These are phyloP conservation scores for Serendipita sp. DNA, from an alignment of 768 basidiomycete genomes.

Conservation along the genomic window DNA sequence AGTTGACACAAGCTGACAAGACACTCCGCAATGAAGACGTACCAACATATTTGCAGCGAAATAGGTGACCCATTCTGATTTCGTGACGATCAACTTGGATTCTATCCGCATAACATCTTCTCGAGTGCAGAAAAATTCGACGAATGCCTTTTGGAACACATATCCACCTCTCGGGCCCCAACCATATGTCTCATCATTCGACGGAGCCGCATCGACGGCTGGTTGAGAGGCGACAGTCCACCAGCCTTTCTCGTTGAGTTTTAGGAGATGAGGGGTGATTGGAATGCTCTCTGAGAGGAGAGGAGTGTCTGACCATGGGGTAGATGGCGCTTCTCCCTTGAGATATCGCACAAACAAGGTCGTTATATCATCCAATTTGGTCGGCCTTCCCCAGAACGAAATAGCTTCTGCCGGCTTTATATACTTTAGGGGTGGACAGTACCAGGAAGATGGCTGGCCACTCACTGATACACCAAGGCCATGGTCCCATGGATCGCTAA, in stretches of 20 bases:
- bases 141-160: conserved; percentile 95
- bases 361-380: conserved; percentile 50
- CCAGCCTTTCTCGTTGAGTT: conserved; percentile 63
- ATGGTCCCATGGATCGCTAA: conserved; percentile 55
- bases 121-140: conserved; percentile 80
- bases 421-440: background rate
- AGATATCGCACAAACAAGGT: conserved; percentile 69
- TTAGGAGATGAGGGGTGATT: conserved; percentile 64
- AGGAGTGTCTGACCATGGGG: conserved; percentile 78
- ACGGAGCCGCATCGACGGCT: conserved; percentile 65
- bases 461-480: conserved; percentile 45
- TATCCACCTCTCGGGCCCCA: conserved; percentile 91
- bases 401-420: conserved; percentile 45
- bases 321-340: conserved; percentile 50
- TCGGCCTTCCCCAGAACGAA: conserved; percentile 65
- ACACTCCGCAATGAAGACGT: conserved; percentile 14
- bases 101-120: conserved; percentile 45
- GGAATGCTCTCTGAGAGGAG: conserved; percentile 67
- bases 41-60: conserved; percentile 75
- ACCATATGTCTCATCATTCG: conserved; percentile 65
- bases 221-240: conserved; percentile 98
- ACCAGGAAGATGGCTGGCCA: conserved; percentile 3
- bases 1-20: background rate
- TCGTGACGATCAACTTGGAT: conserved; percentile 35
- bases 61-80: conserved; percentile 59